These are phyloP conservation scores for Talaromyces sp. DNA, from an alignment of 2,329 filamentous ascomycete genomes.

Conservation along the genomic window DNA sequence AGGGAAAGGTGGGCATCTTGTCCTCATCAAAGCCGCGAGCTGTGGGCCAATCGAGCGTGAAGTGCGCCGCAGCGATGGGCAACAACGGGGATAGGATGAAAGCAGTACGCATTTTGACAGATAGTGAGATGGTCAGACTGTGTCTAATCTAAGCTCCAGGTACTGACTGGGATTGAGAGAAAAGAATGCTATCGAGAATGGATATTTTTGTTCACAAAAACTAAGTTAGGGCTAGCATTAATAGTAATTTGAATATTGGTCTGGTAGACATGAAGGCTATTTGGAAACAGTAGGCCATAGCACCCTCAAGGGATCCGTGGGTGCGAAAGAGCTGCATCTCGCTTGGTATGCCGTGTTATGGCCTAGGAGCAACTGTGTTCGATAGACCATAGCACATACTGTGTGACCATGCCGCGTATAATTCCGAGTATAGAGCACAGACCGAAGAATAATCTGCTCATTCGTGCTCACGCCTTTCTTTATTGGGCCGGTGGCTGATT, in stretches of 20 bases:
- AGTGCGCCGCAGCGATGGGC: slow-evolving; percentile 51
- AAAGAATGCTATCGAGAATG: not conserved
- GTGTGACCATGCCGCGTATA: not conserved
- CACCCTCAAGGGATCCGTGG: not conserved
- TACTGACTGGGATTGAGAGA: not conserved
- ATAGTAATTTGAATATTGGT: not conserved
- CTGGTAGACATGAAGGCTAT: not conserved
- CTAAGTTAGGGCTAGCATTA: not conserved
- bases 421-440: not conserved
- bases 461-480: slow-evolving; percentile 20
- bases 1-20: slow-evolving; percentile 44
- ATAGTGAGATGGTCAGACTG: not conserved
- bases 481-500: not conserved
- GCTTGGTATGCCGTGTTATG: not conserved
- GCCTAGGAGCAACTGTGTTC: not conserved
- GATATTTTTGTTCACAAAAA: not conserved
- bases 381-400: no score
- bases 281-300: not conserved
- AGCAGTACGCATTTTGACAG: slow-evolving; percentile 5
- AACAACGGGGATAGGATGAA: slow-evolving; percentile 31
- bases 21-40: slow-evolving; percentile 48
- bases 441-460: slow-evolving; percentile 24
- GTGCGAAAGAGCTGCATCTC: not conserved
- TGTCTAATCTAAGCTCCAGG: not conserved
- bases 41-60: slow-evolving; percentile 50